A percentile compares a stretch with the other conserved stretches of the same genome.
phyloP scores from a whole-genome alignment of 371 early-diverging fungal species.

The Circinella minor region DNA sequence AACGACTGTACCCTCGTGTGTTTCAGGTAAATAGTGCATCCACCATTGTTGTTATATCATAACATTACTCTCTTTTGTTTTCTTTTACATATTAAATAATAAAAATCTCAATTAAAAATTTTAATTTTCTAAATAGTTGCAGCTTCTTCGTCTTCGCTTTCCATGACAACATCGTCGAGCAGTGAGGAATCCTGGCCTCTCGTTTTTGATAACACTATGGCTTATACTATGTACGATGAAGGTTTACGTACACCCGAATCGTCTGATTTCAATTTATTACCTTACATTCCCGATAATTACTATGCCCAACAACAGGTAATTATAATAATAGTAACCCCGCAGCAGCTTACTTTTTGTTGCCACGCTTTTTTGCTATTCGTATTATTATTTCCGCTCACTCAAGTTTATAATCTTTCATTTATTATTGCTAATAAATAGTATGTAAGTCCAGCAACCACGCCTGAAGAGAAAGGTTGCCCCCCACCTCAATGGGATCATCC shows the following conservation, averaged over 20 bases:
- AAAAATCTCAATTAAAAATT: background rate
- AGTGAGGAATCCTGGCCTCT: constrained; percentile 10
- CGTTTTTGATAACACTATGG: constrained; percentile 8
- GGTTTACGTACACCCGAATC: constrained; percentile 7
- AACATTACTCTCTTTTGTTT: background rate
- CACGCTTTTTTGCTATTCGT: background rate
- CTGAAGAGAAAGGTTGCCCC: constrained; percentile 7
- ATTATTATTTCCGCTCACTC: too few relatives aligned
- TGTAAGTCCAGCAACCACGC: background rate
- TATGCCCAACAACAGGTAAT: constrained; percentile 7
- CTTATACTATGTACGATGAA: constrained; percentile 10
- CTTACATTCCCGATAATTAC: constrained; percentile 7
- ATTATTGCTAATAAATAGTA: background rate
- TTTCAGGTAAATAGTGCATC: constrained; percentile 13
- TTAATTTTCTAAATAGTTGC: background rate
- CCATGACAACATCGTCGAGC: constrained; percentile 8
- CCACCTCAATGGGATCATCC: constrained; percentile 13
- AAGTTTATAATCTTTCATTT: too few relatives aligned
- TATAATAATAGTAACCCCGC: too few relatives aligned
- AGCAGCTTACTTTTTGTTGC: too few relatives aligned
- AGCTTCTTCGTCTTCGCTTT: constrained; percentile 4
- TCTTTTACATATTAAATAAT: too few relatives aligned
- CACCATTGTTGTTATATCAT: background rate
- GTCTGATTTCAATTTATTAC: constrained; percentile 1
- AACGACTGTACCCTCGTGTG: constrained; percentile 22